Conservation (phyloP, 768 basidiomycete species). For the Mycena metata region DNA sequence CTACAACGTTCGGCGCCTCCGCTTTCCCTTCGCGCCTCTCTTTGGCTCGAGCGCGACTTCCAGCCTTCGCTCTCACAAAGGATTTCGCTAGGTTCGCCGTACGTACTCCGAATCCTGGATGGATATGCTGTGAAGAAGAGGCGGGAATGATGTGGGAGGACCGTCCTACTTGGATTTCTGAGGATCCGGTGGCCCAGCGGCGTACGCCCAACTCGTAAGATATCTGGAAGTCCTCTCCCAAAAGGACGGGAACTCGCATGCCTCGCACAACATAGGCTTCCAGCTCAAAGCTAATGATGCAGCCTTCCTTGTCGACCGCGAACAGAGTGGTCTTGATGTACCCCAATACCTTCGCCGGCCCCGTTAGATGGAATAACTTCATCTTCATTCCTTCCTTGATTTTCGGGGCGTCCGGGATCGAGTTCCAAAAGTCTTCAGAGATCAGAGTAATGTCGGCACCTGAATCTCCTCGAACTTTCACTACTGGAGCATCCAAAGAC, state of each 20-base stretch:
- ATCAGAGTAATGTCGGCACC: neutral
- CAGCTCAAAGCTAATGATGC: neutral
- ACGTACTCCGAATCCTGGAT: neutral
- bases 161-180: neutral
- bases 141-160: neutral
- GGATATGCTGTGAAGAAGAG: neutral
- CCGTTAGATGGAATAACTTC: neutral
- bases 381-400: neutral
- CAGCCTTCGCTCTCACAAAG: neutral
- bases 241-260: too few species aligned
- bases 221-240: too few species aligned
- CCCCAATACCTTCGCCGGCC: neutral
- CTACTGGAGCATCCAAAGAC: too few species aligned
- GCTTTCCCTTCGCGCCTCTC: too few species aligned
- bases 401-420: neutral
- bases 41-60: too few species aligned
- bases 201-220: too few species aligned
- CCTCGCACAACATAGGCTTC: neutral
- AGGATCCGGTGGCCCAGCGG: neutral
- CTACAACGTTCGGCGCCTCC: conserved; percentile 3
- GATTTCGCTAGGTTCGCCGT: neutral
- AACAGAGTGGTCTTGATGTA: neutral
- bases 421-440: neutral
- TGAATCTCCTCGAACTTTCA: too few species aligned
- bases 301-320: neutral